Conservation (phyloP, 768 basidiomycete species). For the Amanita molliuscula region DNA sequence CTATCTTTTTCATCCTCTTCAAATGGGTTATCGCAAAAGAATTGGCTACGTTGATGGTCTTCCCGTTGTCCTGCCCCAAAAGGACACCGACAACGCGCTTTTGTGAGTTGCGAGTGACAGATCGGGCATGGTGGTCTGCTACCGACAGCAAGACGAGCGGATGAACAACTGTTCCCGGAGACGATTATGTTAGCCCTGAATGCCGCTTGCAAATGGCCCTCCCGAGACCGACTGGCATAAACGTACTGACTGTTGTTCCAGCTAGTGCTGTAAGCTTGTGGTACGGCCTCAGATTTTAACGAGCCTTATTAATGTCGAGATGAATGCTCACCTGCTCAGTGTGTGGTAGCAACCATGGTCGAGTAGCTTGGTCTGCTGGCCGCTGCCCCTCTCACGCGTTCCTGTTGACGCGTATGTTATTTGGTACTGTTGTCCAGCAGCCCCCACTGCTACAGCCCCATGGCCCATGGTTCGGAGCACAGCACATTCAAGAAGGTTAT, state of each 20-base stretch:
- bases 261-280: conserved; percentile 53
- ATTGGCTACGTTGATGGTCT: conserved; percentile 92
- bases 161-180: conserved; percentile 58
- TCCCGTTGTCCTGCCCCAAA: conserved; percentile 91
- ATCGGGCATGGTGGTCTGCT: conserved; percentile 88
- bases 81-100: conserved; percentile 93
- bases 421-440: conserved; percentile 10
- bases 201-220: background rate
- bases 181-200: background rate
- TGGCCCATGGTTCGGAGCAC: too few relatives aligned
- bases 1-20: conserved; percentile 98
- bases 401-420: conserved; percentile 1
- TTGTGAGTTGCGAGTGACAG: conserved; percentile 68
- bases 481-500: too few relatives aligned
- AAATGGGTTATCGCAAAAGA: conserved; percentile 95
- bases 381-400: background rate
- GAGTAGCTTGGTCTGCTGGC: background rate
- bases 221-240: background rate
- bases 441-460: too few relatives aligned
- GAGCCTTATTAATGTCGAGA: background rate
- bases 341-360: conserved; percentile 48
- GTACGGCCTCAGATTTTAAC: background rate
- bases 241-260: conserved; percentile 67
- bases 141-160: conserved; percentile 93
- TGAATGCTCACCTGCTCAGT: conserved; percentile 50